Percentiles rank a stretch among this genome's conserved stretches.
Conservation (phyloP, 2,329 filamentous ascomycete species). For the Penicillium sp. region DNA sequence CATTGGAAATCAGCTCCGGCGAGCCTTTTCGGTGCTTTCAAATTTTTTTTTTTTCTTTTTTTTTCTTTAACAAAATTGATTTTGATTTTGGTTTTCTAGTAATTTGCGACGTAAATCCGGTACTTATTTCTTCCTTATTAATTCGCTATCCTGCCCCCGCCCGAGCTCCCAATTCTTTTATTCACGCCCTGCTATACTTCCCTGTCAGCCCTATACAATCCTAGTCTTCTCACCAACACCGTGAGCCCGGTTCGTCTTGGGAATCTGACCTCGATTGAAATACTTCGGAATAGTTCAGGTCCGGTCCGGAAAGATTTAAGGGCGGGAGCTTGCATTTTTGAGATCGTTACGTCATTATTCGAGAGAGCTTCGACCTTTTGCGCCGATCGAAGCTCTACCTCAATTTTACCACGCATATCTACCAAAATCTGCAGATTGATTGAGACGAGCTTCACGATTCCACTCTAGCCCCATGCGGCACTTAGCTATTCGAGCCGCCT, state of each 20-base stretch:
- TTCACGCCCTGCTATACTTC: constrained; percentile 19
- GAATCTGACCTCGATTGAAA: constrained; percentile 1
- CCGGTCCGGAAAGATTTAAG: not conserved
- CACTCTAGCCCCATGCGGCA: constrained; percentile 22
- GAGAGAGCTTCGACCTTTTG: constrained; percentile 17
- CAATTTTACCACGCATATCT: constrained; percentile 7
- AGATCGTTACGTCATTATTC: constrained; percentile 24
- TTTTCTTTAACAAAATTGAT: not conserved
- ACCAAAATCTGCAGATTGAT: not conserved
- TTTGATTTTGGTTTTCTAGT: not conserved
- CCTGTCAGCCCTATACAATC: constrained; percentile 20
- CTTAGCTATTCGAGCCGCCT: constrained; percentile 23
- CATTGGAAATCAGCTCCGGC: constrained; percentile 18
- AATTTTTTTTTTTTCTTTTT: constrained; percentile 4
- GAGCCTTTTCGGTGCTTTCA: not conserved
- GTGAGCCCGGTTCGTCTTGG: not conserved
- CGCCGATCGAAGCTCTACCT: constrained; percentile 14
- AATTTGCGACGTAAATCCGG: not conserved
- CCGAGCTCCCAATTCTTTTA: constrained; percentile 5
- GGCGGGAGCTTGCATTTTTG: constrained; percentile 3
- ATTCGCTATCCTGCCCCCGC: constrained; percentile 4
- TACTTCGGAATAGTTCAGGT: not conserved
- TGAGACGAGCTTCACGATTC: constrained; percentile 2
- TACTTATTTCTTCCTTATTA: constrained; percentile 4
- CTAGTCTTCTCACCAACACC: not conserved